phyloP scores from a whole-genome alignment of 2,329 filamentous ascomycete genomes.

The Trichoderma sp. region DNA sequence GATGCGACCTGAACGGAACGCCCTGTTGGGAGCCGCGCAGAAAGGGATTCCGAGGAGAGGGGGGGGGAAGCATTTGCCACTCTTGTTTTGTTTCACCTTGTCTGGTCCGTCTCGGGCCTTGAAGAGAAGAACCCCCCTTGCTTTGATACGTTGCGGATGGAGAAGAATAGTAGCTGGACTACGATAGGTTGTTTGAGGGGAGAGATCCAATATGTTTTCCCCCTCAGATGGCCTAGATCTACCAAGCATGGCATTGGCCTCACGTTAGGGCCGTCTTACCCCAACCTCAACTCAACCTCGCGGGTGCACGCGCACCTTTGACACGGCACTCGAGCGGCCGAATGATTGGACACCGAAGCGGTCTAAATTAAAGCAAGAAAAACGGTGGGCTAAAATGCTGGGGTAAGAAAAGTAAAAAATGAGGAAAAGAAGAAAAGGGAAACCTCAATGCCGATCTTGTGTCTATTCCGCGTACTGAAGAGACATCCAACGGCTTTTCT shows the following conservation, averaged over 20 bases:
- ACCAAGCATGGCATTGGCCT: neutral
- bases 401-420: neutral
- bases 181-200: too few species aligned
- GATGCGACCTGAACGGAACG: neutral
- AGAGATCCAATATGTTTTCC: too few species aligned
- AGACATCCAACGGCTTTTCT: neutral
- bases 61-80: neutral
- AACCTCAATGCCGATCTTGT: neutral
- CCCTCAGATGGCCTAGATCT: neutral
- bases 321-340: neutral
- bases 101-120: neutral
- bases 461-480: neutral
- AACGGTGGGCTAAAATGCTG: neutral
- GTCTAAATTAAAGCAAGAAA: neutral
- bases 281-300: neutral
- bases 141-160: neutral
- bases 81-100: neutral
- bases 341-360: slow-evolving; percentile 1
- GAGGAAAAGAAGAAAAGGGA: neutral
- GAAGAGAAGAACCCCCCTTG: neutral
- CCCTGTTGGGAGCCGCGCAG: neutral
- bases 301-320: neutral
- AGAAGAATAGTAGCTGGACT: neutral
- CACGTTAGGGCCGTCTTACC: neutral
- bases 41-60: neutral